phyloP scores from a whole-genome alignment of 2,329 filamentous ascomycete species.

The Penicillium sp. region DNA sequence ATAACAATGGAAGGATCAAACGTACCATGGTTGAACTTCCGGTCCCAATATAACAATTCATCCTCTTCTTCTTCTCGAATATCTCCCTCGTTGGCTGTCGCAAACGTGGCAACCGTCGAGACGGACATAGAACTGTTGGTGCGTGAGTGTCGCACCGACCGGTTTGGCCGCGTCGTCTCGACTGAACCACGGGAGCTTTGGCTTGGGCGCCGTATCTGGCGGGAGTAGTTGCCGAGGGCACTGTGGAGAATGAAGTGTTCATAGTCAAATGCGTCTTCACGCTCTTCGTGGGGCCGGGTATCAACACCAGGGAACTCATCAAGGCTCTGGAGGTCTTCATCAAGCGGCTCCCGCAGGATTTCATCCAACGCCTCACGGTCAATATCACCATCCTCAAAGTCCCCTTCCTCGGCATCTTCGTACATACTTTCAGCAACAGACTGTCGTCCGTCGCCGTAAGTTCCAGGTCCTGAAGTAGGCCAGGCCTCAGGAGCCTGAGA shows the following conservation, averaged over 20 bases:
- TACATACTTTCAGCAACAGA: constrained; percentile 40
- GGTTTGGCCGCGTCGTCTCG: constrained; percentile 49
- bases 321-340: constrained; percentile 39
- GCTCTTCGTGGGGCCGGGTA: constrained; percentile 80
- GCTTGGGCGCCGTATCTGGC: constrained; percentile 33
- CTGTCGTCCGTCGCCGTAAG: constrained; percentile 27
- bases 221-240: constrained; percentile 68
- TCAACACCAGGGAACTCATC: constrained; percentile 49
- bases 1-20: background rate
- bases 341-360: constrained; percentile 51
- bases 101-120: constrained; percentile 63
- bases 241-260: constrained; percentile 94
- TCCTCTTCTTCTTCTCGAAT: constrained; percentile 34
- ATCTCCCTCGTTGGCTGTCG: constrained; percentile 60
- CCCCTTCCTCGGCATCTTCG: constrained; percentile 46
- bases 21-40: constrained; percentile 37
- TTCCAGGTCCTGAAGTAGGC: constrained; percentile 9
- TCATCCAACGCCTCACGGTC: constrained; percentile 62
- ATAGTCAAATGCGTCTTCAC: constrained; percentile 94
- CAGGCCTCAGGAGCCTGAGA: constrained; percentile 7
- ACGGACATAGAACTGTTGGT: constrained; percentile 60
- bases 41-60: constrained; percentile 42
- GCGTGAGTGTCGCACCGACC: constrained; percentile 42
- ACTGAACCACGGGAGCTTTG: constrained; percentile 49
- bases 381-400: constrained; percentile 51